These are phyloP conservation scores for Dentipellis sp. DNA, from an alignment of 768 basidiomycete genomes.

Conservation along the genomic window DNA sequence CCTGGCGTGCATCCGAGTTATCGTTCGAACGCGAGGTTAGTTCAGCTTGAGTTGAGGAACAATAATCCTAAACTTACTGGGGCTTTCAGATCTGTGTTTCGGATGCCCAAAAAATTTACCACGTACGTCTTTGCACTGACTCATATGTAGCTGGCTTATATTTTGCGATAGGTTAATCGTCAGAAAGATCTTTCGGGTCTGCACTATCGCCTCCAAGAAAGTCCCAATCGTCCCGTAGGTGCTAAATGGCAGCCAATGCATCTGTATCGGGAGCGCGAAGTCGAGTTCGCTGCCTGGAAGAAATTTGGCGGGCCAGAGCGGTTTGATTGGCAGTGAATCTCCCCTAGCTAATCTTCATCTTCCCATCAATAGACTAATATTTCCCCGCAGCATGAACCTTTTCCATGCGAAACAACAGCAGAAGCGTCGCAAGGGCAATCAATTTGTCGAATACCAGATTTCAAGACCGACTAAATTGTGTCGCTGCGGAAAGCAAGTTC, in stretches of 20 bases:
- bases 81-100: no score
- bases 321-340: background rate
- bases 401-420: background rate
- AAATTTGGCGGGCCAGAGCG: slow-evolving; percentile 1
- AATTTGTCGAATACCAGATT: background rate
- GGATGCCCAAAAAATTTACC: no score
- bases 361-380: background rate
- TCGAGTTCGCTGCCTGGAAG: background rate
- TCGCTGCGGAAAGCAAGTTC: background rate
- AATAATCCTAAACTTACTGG: no score
- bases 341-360: background rate
- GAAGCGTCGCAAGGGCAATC: background rate
- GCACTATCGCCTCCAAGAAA: background rate
- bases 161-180: background rate
- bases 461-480: background rate
- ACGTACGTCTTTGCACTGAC: no score
- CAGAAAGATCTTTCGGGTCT: background rate
- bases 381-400: background rate
- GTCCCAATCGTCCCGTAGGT: background rate
- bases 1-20: no score
- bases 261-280: background rate
- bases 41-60: no score
- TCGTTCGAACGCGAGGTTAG: no score
- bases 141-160: no score
- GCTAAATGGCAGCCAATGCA: background rate